Evolutionary conservation across 768 basidiomycete genomes (phyloP), one percentile per base, ranked within the genome.

Genomic region (Russula sp.): DNA sequence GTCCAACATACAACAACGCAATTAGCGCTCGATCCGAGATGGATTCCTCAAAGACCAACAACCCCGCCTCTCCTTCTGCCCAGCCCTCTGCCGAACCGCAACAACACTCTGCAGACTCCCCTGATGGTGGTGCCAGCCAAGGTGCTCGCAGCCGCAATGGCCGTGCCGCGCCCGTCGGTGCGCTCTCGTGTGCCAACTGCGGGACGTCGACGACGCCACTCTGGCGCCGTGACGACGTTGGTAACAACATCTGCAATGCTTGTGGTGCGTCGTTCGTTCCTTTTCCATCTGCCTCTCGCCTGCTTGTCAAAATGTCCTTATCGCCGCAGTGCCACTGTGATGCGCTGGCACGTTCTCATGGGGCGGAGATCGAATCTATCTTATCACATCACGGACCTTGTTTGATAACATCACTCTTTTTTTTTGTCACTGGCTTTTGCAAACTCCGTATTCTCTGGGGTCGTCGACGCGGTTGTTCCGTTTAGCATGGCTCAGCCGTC

Each of bases 1-100:
- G 97, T 73, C 97, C 97, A 13, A 95, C 96, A 36, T 93, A 85
- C 76, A 99, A 98, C 79, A 99, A 99, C 71, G 81, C 81, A 56
- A 76, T 84, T 62, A 60, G 73, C 77, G 57, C 61, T 70, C 58
- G 81, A 76, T 58, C 70, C 75, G 45, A 66, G 76, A 77, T 68
- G 71, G 75, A 69, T 63, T 75, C 42, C 38, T 50, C 51, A 47
- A 60, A 58, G 61, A 16, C 62, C 60, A 58, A 56, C 56, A 62
- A 65, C 49, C 48, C 71, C 47, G 63, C 64, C 58, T 68, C 73
- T 58, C 65, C 69, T 25, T 66, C 68, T 38, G 66, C 70, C 49
- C 66, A 70, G 22, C 67, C 70, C 1, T 64, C 67, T 5, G 50
- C 60, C 2, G 61, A 65, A 34, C 65, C 54, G 32, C 58, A 41